Conservation (phyloP, 441 rosid species). For the Hura crepitans region DNA sequence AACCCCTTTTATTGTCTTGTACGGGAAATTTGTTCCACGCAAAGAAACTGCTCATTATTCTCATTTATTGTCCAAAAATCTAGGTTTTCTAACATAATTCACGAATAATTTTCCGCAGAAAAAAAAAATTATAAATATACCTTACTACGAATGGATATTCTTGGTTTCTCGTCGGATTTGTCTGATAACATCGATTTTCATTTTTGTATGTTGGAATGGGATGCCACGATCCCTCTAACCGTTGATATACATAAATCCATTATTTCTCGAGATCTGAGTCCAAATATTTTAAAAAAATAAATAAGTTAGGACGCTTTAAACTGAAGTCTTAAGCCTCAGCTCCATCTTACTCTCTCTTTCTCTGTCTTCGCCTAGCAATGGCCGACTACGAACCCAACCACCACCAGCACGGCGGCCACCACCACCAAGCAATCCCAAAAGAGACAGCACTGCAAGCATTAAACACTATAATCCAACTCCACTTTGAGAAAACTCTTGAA, state of each 20-base stretch:
- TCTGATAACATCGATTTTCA: no score
- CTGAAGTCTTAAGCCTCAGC: not conserved
- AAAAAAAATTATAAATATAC: no score
- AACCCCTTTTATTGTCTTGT: no score
- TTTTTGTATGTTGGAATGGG: no score
- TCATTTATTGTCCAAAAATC: no score
- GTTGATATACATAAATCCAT: not conserved
- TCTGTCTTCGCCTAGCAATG: slow-evolving; percentile 36
- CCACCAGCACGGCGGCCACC: slow-evolving; percentile 29
- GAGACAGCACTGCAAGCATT: slow-evolving; percentile 85
- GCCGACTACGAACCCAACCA: slow-evolving; percentile 60
- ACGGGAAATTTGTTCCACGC: no score
- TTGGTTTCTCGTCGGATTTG: no score
- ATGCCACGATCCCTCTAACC: not conserved
- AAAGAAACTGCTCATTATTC: no score
- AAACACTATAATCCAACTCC: slow-evolving; percentile 92
- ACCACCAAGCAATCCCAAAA: slow-evolving; percentile 49
- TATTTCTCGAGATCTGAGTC: slow-evolving; percentile 2
- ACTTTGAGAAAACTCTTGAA: slow-evolving; percentile 91
- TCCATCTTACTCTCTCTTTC: slow-evolving; percentile 15
- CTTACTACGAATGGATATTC: no score
- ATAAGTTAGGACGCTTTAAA: no score
- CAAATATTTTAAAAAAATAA: not conserved
- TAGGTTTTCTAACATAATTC: no score
- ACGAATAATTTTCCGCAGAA: no score